Conservation (phyloP, 129 eudicot genomes). For the Escallonia rubra region DNA sequence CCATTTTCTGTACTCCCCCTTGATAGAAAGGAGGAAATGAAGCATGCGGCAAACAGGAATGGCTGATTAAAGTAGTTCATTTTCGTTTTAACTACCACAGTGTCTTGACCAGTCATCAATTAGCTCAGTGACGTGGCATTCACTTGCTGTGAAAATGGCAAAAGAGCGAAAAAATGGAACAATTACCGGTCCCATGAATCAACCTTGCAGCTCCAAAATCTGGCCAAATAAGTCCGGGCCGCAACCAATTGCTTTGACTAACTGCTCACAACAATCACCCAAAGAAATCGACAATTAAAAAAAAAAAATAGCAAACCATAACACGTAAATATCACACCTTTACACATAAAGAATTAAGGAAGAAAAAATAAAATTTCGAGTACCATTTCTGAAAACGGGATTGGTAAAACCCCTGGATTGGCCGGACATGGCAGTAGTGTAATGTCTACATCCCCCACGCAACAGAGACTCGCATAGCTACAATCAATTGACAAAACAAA, state of each 20-base stretch:
- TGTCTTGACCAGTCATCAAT: too few species aligned
- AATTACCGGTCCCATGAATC: constrained; percentile 49
- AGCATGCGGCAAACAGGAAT: too few species aligned
- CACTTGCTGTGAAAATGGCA: background rate
- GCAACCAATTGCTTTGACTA: constrained; percentile 21
- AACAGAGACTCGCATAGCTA: constrained; percentile 26
- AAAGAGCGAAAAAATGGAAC: background rate
- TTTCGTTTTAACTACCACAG: too few species aligned
- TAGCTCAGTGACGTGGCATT: too few species aligned
- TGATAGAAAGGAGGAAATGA: too few species aligned
- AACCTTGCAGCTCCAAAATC: constrained; percentile 24
- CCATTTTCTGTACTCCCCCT: too few species aligned
- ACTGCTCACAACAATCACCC: background rate
- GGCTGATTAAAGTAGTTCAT: too few species aligned
- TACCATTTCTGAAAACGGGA: constrained; percentile 19
- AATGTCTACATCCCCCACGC: constrained; percentile 13
- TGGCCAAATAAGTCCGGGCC: constrained; percentile 14
- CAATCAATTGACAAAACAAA: background rate
- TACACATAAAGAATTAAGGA: background rate
- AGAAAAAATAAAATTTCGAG: background rate
- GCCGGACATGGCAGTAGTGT: constrained; percentile 7
- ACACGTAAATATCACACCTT: background rate
- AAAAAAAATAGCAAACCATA: background rate
- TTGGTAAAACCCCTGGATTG: background rate
- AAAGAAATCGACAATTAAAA: background rate